Base-by-base conservation (phyloP, 1,284 basidiomycete genomes). In the Ceratobasidium sp. region DNA sequence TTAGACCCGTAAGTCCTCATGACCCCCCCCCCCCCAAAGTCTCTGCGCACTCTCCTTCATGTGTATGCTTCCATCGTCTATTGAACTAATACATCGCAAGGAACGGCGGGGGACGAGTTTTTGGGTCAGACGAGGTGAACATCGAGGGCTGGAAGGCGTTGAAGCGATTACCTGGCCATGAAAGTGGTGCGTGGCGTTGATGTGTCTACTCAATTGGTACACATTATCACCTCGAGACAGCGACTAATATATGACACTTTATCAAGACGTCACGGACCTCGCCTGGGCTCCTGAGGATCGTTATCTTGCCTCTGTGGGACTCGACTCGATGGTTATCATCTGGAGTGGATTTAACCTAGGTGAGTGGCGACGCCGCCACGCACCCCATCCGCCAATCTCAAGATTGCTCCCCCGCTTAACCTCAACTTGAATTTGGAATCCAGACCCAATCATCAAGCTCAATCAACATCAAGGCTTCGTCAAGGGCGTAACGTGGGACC, bases 401-500 rank as follows among this genome's bases (percentile, higher is more conserved):
- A n/a, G n/a, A n/a, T n/a, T 42, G 34, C 47, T 50, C 29, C 43
- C 68, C 47, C 13, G 42, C 47, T 55, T 38, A 5, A 17, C 31
- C 4, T 42, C 45, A 25, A 71, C 54, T 69, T 32, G 65, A 57
- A 15, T 29, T 22, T 38, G 42, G 7, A 65, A 4, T 69, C 76
- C 72, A 92, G 94, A 96, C 74, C 87, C 90, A 8, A 77, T 98
- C 54, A 83, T 86, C 53, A 93, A 90, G 76, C 85, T 99, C 35
- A 91, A 93, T 70, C 87, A 88, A 65, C 97, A 99, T 77, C 88
- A 93, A 75, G 96, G 96, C 4, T 98, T 98, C 77, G 95, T 99
- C 74, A 99, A 99, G 79, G 97, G 97, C 65, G 93, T 99, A 56
- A 95, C 93, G 75, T 99, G 96, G 88, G 97, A 99, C 79, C 96